Percentiles rank a stretch among this genome's conserved stretches.
phyloP scores from a whole-genome alignment of 2,329 filamentous ascomycete species.

The Claviceps lovelessii region DNA sequence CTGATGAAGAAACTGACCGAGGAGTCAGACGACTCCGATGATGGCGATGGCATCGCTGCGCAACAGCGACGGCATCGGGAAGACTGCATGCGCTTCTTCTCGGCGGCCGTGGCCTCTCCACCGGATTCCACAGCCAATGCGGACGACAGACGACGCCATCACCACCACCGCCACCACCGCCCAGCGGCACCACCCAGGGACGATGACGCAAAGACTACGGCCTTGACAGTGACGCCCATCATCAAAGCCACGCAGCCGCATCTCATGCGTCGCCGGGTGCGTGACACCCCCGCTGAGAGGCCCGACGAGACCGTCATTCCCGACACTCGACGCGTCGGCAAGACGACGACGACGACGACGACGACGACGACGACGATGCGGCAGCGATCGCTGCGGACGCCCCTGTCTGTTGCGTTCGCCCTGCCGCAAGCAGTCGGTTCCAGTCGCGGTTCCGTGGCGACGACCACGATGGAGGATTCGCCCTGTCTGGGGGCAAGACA shows the following conservation, averaged over 20 bases:
- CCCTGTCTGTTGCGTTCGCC: not conserved
- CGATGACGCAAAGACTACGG: not conserved
- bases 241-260: constrained; percentile 18
- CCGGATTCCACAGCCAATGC: no score
- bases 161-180: no score
- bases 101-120: not conserved
- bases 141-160: not conserved
- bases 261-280: not conserved
- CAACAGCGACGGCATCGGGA: not conserved
- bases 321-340: constrained; percentile 15
- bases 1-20: constrained; percentile 18
- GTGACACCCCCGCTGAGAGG: not conserved
- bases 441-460: not conserved
- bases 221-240: constrained; percentile 1
- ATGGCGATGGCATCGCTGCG: not conserved
- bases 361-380: constrained; percentile 6
- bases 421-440: not conserved
- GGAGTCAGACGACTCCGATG: not conserved
- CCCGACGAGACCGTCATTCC: constrained; percentile 17
- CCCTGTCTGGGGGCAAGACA: constrained; percentile 11
- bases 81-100: constrained; percentile 1
- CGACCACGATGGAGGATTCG: constrained; percentile 5
- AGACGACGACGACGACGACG: constrained; percentile 12
- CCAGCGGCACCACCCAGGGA: not conserved
- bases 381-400: constrained; percentile 9